Evolutionary conservation across 495 filamentous ascomycete genomes (phyloP).

Genomic region (Staphylotrichum tortipilum): DNA sequence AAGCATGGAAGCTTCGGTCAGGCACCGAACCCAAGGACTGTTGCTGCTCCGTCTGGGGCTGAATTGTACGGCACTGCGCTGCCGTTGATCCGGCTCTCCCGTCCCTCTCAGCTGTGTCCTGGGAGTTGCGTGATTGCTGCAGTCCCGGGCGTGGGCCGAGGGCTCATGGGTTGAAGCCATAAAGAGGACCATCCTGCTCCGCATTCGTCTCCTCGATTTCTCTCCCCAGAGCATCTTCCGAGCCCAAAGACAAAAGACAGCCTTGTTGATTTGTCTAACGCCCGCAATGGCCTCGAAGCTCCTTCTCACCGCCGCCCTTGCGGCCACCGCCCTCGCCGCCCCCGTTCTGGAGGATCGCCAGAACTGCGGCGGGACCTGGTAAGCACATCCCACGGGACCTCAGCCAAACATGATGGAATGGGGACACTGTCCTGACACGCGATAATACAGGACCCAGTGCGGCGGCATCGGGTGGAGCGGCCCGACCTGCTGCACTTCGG

Average conservation of each 20-base stretch:
- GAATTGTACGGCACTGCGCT: slow-evolving; percentile 8
- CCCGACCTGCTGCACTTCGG: slow-evolving; percentile 38
- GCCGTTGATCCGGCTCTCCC: slow-evolving; percentile 20
- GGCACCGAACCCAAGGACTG: not conserved
- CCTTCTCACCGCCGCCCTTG: slow-evolving; percentile 24
- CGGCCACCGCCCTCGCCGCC: slow-evolving; percentile 30
- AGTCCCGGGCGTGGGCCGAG: too few relatives aligned
- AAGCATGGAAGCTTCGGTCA: not conserved
- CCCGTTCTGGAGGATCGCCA: slow-evolving; percentile 36
- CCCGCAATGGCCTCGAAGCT: slow-evolving; percentile 22
- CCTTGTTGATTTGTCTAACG: not conserved
- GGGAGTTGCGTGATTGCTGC: not conserved
- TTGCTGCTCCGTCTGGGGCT: not conserved
- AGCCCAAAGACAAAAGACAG: slow-evolving; percentile 1
- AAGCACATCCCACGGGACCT: not conserved
- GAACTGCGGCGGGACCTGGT: slow-evolving; percentile 28
- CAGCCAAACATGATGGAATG: too few relatives aligned
- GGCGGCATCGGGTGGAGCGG: slow-evolving; percentile 42
- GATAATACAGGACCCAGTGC: slow-evolving; percentile 35
- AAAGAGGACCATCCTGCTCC: not conserved
- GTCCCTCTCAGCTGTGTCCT: not conserved
- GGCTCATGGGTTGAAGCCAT: too few relatives aligned
- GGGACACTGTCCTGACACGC: too few relatives aligned
- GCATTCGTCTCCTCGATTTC: not conserved
- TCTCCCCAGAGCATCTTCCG: slow-evolving; percentile 1